Base-by-base conservation (phyloP, 2,329 filamentous ascomycete species). In the Alternaria ethzedia region DNA sequence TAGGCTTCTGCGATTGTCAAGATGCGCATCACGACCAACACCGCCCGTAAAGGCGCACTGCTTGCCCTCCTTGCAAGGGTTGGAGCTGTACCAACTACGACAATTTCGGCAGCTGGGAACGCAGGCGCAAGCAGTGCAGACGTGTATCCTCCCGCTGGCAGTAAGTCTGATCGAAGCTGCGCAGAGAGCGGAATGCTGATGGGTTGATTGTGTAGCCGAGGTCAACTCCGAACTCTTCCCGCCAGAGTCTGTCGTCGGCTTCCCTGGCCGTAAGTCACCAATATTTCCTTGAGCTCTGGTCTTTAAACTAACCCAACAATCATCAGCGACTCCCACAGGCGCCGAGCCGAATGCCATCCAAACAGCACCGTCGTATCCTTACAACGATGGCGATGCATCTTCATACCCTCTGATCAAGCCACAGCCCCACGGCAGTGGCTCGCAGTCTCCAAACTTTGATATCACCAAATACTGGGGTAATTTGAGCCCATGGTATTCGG, bases 381-480 rank as follows among this genome's bases (percentile, higher is more conserved):
- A 77, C 59, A 76, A 75, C 25, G 64, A 73, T 11, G 62, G 67
- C 28, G 56, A 67, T 32, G 67, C 70, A 15, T 67, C 62, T 44
- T 63, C 64, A 2, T 77, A 71, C 49, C 74, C 74, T 3, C 56
- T 76, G 4, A 56, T 77, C 45, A 62, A 61, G 28, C 65, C 71
- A 2, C 67, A 75, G 32, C 73, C 72, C 5, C 67, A 72, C 44
- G 71, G 69, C 11, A 68, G 61, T 20, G 61, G 58, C 30, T 52
- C 60, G 4, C 63, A 68, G 25, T 70, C 68, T 9, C 56, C 65
- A 28, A 54, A 57, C 9, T 75, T 77, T 50, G 73, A 77, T 23
- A 75, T 75, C 26, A 67, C 59, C 52, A 75, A 73, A 36, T 74
- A 75, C 61, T 76, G 75, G 75, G 73, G 75, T 8, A 77, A 77